A percentile compares a stretch with the other conserved stretches of the same genome.
Evolutionary conservation across 129 eudicot species (phyloP).

Genomic region (Arctium minus): DNA sequence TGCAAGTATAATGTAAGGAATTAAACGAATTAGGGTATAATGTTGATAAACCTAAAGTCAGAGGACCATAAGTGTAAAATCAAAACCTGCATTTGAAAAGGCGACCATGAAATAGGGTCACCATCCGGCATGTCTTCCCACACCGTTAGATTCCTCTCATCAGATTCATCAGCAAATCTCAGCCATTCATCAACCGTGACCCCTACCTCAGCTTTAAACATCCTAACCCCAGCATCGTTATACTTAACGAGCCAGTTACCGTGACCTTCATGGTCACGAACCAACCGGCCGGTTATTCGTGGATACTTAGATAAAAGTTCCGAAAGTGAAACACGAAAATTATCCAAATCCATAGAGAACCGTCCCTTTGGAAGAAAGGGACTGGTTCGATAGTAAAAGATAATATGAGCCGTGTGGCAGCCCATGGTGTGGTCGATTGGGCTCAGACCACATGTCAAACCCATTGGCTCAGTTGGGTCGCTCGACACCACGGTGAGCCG

Average conservation of each 20-base stretch:
- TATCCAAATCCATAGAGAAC: conserved; percentile 39
- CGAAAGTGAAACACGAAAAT: conserved; percentile 42
- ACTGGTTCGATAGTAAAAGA: conserved; percentile 52
- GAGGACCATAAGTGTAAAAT: not conserved
- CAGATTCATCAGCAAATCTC: conserved; percentile 37
- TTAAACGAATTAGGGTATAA: not conserved
- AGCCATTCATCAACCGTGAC: conserved; percentile 61
- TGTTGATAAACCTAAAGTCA: not conserved
- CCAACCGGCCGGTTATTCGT: conserved; percentile 53
- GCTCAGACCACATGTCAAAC: conserved; percentile 21
- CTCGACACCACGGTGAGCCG: conserved; percentile 61
- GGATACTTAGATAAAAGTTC: conserved; percentile 48
- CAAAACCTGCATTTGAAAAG: conserved; percentile 64
- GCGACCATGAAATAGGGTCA: conserved; percentile 60
- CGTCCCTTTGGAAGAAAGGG: conserved; percentile 39
- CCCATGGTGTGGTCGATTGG: conserved; percentile 56
- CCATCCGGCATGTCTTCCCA: conserved; percentile 62
- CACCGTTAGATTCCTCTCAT: conserved; percentile 50
- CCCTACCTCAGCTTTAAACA: conserved; percentile 44
- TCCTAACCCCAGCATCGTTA: conserved; percentile 69
- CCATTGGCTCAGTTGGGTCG: conserved; percentile 50
- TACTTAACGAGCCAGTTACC: conserved; percentile 52
- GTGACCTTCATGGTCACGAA: conserved; percentile 21
- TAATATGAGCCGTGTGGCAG: conserved; percentile 40
- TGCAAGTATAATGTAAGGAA: conserved; percentile 22